Evolutionary conservation across 1,284 basidiomycete species (phyloP), one percentile per base, ranked within the genome.

Genomic region (Cryptococcus hybrid): DNA sequence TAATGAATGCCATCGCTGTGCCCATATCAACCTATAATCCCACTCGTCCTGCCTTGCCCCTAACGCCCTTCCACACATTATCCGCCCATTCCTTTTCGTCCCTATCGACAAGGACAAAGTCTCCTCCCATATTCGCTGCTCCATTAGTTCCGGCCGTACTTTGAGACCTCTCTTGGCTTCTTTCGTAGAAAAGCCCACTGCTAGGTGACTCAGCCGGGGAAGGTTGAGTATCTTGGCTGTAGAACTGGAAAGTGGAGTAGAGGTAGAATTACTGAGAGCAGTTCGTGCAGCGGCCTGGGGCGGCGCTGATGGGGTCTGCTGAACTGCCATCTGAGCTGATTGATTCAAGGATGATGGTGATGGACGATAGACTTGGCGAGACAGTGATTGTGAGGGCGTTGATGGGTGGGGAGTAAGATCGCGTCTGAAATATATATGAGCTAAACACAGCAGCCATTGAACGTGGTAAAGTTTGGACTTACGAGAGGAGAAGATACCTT

Each of bases 81-180:
- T 77, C 73, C 8, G 71, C 65, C 73, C 72, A 74, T 61, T 75
- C 72, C 55, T 66, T 66, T 62, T 77, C 72, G 50, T 70, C 70
- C 51, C 70, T 68, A 55, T 75, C 68, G 1, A 74, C 64, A 55
- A 71, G 47, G 12, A 70, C 68, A 47, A 73, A 73, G 30, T 67
- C 67, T 9, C 59, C 54, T 5, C 35, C 49, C 1, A 6, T 9
- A 12, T 7, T 48, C 24, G 52, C 58, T 18, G 59, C 54, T 13
- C 49, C 52, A 38, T 24, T 24, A 24, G 43, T 40, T 55, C 48
- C 45, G 12, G 37, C 40, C 24, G 24, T 24, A 24, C 24, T 24
- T 24, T 24, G 24, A 47, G 40, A 47, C 38, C 40, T 47, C 30
- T 59, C 52, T 9, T 57, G 12, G 49, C 18, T 8, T n/a, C 18